phyloP scores from a whole-genome alignment of 139 green algal species.

The Microglena sp. region DNA sequence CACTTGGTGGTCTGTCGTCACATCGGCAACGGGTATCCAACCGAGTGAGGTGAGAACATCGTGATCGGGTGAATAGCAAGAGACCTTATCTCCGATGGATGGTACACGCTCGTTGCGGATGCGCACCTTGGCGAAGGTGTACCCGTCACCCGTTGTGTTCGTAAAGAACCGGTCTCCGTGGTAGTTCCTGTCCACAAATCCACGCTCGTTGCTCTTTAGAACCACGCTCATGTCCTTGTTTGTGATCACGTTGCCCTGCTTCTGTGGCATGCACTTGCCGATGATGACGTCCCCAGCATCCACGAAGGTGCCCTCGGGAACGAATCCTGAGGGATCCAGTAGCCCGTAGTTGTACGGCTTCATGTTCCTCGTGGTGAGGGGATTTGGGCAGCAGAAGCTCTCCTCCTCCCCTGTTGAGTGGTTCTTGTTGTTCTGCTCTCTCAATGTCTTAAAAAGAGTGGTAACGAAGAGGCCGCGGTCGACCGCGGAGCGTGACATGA shows the following conservation, averaged over 20 bases:
- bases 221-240: slow-evolving; percentile 11
- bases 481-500: slow-evolving; percentile 41
- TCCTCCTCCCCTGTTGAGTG: slow-evolving; percentile 27
- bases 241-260: neutral
- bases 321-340: slow-evolving; percentile 46
- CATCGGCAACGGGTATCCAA: slow-evolving; percentile 1
- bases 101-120: slow-evolving; percentile 1
- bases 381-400: slow-evolving; percentile 36
- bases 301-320: slow-evolving; percentile 12
- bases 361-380: neutral
- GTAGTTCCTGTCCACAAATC: slow-evolving; percentile 7
- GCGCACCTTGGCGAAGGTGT: slow-evolving; percentile 15
- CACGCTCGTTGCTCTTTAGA: slow-evolving; percentile 3
- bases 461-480: slow-evolving; percentile 52
- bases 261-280: slow-evolving; percentile 21
- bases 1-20: neutral
- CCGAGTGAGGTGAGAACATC: slow-evolving; percentile 5
- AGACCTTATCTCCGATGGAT: slow-evolving; percentile 10
- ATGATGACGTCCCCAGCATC: slow-evolving; percentile 22
- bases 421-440: slow-evolving; percentile 15
- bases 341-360: slow-evolving; percentile 48
- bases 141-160: slow-evolving; percentile 11
- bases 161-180: slow-evolving; percentile 6
- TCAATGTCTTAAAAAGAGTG: slow-evolving; percentile 32
- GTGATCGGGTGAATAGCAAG: slow-evolving; percentile 9